phyloP scores from a whole-genome alignment of 345 rosid genomes.

The Pelargonium nanum region DNA sequence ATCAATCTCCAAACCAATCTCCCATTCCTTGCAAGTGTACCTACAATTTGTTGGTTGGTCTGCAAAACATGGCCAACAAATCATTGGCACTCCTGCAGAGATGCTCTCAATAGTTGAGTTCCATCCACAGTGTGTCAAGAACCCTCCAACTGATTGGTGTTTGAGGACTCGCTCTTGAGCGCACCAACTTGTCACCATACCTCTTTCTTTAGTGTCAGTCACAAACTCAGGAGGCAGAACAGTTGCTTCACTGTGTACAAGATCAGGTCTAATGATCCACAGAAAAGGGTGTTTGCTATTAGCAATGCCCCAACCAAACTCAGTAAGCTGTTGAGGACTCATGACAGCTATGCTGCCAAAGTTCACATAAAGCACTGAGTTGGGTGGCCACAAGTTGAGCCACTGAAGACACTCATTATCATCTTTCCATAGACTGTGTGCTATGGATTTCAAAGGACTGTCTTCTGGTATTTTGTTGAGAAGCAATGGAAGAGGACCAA shows the following conservation, averaged over 20 bases:
- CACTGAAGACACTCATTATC: constrained; percentile 1
- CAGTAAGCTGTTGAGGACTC: constrained; percentile 3
- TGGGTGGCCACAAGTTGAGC: too few species aligned
- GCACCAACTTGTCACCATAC: background rate
- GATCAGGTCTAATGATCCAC: constrained; percentile 10
- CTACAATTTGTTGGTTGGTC: too few species aligned
- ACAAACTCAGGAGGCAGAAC: background rate
- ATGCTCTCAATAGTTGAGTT: too few species aligned
- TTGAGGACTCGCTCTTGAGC: background rate
- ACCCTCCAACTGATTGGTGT: background rate
- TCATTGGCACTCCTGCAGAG: too few species aligned
- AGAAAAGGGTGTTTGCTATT: constrained; percentile 2
- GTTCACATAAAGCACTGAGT: constrained; percentile 5
- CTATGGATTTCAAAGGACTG: background rate
- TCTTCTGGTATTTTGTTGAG: background rate
- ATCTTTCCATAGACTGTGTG: constrained; percentile 11
- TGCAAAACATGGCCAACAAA: too few species aligned
- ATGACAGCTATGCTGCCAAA: constrained; percentile 4
- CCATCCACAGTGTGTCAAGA: too few species aligned
- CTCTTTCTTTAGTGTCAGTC: background rate
- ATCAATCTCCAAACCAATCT: too few species aligned
- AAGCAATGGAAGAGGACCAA: constrained; percentile 3
- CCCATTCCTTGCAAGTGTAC: too few species aligned
- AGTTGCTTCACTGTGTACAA: too few species aligned
- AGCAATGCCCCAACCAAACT: constrained; percentile 11